phyloP scores from a whole-genome alignment of 345 rosid species.

The Excoecaria agallocha region DNA sequence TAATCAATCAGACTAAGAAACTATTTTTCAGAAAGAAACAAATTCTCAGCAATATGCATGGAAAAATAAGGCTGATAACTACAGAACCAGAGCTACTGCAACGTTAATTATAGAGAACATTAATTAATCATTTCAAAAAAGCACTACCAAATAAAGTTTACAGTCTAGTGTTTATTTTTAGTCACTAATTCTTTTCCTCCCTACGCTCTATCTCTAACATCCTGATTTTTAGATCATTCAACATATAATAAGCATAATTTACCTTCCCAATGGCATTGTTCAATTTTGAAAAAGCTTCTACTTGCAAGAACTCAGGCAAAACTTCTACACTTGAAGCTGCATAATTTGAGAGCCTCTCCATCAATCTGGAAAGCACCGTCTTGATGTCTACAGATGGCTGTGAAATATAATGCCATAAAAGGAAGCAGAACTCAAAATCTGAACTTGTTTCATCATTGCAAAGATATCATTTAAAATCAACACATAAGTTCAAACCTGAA shows the following conservation, averaged over 20 bases:
- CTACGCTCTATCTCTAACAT: neutral
- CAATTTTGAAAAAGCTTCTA: conserved; percentile 95
- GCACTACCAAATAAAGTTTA: neutral
- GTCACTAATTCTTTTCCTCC: neutral
- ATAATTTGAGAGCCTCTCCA: conserved; percentile 97
- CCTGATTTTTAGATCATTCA: neutral
- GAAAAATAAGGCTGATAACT: neutral
- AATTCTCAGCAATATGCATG: neutral
- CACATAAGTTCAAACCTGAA: conserved; percentile 57
- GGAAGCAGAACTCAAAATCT: conserved; percentile 14
- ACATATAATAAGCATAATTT: conserved; percentile 14
- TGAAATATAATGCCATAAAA: conserved; percentile 25
- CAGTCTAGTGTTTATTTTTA: neutral
- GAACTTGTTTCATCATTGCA: neutral
- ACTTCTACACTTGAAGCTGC: conserved; percentile 88
- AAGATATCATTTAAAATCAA: neutral
- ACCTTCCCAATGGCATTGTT: conserved; percentile 98
- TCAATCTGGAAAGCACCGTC: conserved; percentile 91
- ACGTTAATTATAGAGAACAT: neutral
- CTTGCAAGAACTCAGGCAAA: conserved; percentile 95
- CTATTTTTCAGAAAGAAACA: neutral
- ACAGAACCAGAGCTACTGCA: neutral
- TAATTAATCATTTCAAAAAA: neutral
- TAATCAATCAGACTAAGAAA: neutral
- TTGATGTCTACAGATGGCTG: conserved; percentile 96